Evolutionary conservation across 2,329 filamentous ascomycete genomes (phyloP).

Genomic region (Acephala macrosclerotiorum): DNA sequence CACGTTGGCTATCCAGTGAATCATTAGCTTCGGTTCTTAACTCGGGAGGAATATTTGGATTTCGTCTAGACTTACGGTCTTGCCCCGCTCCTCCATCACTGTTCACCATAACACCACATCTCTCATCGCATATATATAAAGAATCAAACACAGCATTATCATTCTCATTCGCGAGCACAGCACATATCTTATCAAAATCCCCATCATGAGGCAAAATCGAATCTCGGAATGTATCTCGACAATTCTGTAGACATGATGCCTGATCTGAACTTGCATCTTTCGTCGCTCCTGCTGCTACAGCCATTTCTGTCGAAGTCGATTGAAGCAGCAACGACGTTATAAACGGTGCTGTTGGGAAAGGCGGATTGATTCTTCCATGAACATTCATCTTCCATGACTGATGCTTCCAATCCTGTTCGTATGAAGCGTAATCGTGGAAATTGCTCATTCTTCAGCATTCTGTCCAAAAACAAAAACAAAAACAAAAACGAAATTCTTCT

Average conservation of each 20-base stretch:
- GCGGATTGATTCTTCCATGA: not conserved
- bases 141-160: not conserved
- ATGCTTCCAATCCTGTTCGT: conserved; percentile 3
- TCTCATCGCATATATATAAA: not conserved
- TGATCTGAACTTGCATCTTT: not conserved
- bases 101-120: not conserved
- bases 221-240: conserved; percentile 1
- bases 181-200: not conserved
- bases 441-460: conserved; percentile 4
- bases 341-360: not conserved
- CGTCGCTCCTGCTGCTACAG: not conserved
- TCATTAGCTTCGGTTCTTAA: not conserved
- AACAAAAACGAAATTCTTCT: no score
- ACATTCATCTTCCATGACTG: not conserved
- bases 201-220: not conserved
- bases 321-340: not conserved
- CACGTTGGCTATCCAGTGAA: not conserved
- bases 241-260: not conserved
- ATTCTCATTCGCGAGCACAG: not conserved
- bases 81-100: not conserved
- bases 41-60: not conserved
- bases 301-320: not conserved
- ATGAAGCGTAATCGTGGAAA: not conserved
- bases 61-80: not conserved
- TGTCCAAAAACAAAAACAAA: not conserved